Evolutionary conservation across 2,329 filamentous ascomycete species (phyloP).

Genomic region (Cercospora sp.): DNA sequence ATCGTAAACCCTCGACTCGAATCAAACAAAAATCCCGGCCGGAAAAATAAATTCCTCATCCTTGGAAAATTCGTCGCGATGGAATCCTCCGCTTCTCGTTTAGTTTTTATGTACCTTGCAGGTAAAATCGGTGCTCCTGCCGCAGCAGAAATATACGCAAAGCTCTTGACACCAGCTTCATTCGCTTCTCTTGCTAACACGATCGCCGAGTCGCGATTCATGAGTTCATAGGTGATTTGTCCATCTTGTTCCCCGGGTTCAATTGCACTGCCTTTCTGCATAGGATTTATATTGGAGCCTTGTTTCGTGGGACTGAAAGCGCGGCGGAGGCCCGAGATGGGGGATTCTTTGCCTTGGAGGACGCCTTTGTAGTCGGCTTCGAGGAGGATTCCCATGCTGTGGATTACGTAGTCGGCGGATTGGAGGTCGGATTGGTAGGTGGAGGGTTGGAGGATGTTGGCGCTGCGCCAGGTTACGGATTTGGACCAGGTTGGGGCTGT

Average conservation of each 20-base stretch:
- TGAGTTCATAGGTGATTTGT: constrained; percentile 90
- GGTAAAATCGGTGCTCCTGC: constrained; percentile 84
- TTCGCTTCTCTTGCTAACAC: constrained; percentile 76
- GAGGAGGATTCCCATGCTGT: constrained; percentile 92
- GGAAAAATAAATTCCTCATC: constrained; percentile 78
- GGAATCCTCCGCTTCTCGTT: constrained; percentile 80
- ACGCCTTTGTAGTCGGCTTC: constrained; percentile 98
- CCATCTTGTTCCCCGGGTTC: constrained; percentile 66
- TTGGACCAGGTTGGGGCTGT: constrained; percentile 76
- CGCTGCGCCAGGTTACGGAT: constrained; percentile 81
- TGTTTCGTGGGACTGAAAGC: constrained; percentile 70
- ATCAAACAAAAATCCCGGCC: constrained; percentile 89
- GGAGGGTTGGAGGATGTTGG: constrained; percentile 78
- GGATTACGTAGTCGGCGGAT: constrained; percentile 80
- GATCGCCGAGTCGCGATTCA: constrained; percentile 91
- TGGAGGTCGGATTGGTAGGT: constrained; percentile 76
- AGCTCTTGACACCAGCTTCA: constrained; percentile 63
- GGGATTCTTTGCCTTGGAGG: constrained; percentile 76
- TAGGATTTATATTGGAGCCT: constrained; percentile 64
- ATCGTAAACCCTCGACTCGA: constrained; percentile 76
- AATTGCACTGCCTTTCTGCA: constrained; percentile 63
- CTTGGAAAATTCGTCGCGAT: constrained; percentile 71
- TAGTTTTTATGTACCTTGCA: constrained; percentile 81
- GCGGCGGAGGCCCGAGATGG: constrained; percentile 72
- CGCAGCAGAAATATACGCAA: constrained; percentile 86